A percentile compares a stretch with the other conserved stretches of the same genome.
Evolutionary conservation across 352 stramenopile genomes (phyloP).

Genomic region (Peronosclerospora sorghi): DNA sequence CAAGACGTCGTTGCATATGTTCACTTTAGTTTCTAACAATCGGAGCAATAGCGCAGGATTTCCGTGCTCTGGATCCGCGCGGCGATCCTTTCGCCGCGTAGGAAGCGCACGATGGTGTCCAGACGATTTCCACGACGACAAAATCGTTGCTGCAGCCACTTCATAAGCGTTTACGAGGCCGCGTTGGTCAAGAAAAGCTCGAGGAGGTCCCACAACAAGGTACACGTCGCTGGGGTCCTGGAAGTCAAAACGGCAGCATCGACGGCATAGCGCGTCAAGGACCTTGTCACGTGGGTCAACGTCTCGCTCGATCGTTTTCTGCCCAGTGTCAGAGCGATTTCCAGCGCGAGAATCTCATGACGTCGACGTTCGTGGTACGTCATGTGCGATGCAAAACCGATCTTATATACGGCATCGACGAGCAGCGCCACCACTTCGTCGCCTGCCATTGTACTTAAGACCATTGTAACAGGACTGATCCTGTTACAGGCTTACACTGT

Average conservation of each 20-base stretch:
- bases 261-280: neutral
- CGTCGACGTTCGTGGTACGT: conserved; percentile 37
- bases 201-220: conserved; percentile 48
- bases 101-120: conserved; percentile 43
- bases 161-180: conserved; percentile 41
- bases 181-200: conserved; percentile 32
- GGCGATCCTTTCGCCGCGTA: conserved; percentile 34
- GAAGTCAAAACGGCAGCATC: no score
- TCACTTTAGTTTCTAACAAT: no score
- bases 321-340: conserved; percentile 44
- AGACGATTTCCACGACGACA: conserved; percentile 42
- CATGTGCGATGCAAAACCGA: conserved; percentile 6
- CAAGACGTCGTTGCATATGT: no score
- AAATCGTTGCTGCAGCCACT: conserved; percentile 39
- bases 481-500: no score
- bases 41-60: conserved; percentile 48
- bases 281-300: neutral
- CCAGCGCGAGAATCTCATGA: conserved; percentile 31
- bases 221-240: conserved; percentile 4
- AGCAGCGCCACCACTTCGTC: conserved; percentile 47
- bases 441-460: conserved; percentile 46
- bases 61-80: conserved; percentile 21
- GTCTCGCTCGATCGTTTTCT: neutral
- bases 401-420: conserved; percentile 31
- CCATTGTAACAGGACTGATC: no score